Base-by-base conservation (phyloP, 345 rosid species). In the Linum usitatissimum region DNA sequence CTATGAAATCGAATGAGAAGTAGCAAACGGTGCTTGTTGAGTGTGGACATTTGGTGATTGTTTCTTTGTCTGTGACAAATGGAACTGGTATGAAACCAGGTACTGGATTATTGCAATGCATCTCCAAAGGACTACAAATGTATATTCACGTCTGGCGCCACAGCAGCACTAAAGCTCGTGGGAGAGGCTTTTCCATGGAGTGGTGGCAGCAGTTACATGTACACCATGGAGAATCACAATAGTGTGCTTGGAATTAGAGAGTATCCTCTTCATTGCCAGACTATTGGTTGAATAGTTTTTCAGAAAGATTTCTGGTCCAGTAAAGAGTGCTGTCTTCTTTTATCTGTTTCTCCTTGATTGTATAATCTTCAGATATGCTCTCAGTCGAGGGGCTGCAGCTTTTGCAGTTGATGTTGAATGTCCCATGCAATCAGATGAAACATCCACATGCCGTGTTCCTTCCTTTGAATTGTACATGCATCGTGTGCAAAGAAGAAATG, bases 191-290 rank as follows among this genome's bases (percentile, higher is more conserved):
- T 93, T 71, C 97, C 99, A 2, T 93, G 99, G 99, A 81, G 80
- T 66, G 53, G 69, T 0, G 63, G 66, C 48, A 84, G 97, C 75
- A 68, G 72, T 68, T 93, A 80, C 74, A 75, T 84, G 86, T 90
- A 93, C 70, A 80, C 97, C 8, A 81, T 79, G 87, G 99, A 90
- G 77, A 93, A 93, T 73, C 97, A 93, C 73, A 93, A 93, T 64
- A 93, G 99, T 57, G 99, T 90, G 56, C 94, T 90, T 68, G 99
- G 99, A 67, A 87, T 93, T 59, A 81, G 99, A 81, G 97, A 92
- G 93, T 92, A 92, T 87, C 86, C 85, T 84, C 12, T 23, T 57
- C 19, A 36, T 36, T 60, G 38, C 36, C 61, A 55, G 12, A 8
- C 59, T 20, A 20, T 58, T 0, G 45, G 39, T 6, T 2, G 28